phyloP scores from a whole-genome alignment of 1,139 yeast species.

The Pichia norvegensis region DNA sequence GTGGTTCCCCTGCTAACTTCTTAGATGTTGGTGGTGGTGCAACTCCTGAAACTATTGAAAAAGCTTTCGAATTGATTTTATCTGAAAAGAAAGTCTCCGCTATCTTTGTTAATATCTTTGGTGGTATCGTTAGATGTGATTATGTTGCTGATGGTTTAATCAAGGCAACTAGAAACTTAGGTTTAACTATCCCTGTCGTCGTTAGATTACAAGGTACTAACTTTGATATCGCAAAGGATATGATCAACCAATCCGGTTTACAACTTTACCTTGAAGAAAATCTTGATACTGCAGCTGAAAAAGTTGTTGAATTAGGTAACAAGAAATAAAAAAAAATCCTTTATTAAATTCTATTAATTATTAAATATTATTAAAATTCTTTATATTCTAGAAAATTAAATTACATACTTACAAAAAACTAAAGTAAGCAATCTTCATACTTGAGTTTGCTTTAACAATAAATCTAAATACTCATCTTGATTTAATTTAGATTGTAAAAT shows the following conservation, averaged over 20 bases:
- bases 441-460: slow-evolving; percentile 17
- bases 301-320: slow-evolving; percentile 62
- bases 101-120: slow-evolving; percentile 95
- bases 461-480: slow-evolving; percentile 29
- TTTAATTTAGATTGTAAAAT: slow-evolving; percentile 29
- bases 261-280: slow-evolving; percentile 89
- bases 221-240: slow-evolving; percentile 78
- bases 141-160: slow-evolving; percentile 96
- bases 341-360: neutral
- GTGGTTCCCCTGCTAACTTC: slow-evolving; percentile 99
- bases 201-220: slow-evolving; percentile 99
- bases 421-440: neutral
- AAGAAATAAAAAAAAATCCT: neutral
- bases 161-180: slow-evolving; percentile 84
- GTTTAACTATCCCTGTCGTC: slow-evolving; percentile 87
- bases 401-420: neutral
- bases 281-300: slow-evolving; percentile 95
- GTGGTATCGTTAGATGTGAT: slow-evolving; percentile 99
- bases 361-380: neutral
- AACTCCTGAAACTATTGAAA: slow-evolving; percentile 94
- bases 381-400: neutral
- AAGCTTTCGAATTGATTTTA: slow-evolving; percentile 89
- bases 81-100: slow-evolving; percentile 88
- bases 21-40: slow-evolving; percentile 99
- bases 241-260: slow-evolving; percentile 83